These are phyloP conservation scores for Chlorella sp. DNA, from an alignment of 139 green algal species.

Conservation along the genomic window DNA sequence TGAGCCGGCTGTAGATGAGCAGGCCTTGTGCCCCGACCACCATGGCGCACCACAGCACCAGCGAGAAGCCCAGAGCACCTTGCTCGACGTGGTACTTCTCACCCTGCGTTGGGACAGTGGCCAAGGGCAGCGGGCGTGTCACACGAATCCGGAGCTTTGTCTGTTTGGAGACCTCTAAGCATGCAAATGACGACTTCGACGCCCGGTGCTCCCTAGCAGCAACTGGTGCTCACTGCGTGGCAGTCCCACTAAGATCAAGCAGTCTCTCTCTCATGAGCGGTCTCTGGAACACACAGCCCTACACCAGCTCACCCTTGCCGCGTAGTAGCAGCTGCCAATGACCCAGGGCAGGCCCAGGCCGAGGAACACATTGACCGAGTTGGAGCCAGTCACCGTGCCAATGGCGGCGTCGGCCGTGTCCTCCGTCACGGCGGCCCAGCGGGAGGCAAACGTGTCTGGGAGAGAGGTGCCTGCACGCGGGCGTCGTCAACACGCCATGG, in stretches of 20 bases:
- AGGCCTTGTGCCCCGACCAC: too few species aligned
- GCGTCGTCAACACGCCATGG: too few species aligned
- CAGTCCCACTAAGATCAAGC: background rate
- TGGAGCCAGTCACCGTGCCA: conserved; percentile 42
- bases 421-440: conserved; percentile 22
- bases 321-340: conserved; percentile 33
- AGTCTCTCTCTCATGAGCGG: background rate
- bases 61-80: background rate
- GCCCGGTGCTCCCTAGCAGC: background rate
- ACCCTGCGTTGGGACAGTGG: background rate
- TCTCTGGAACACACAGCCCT: background rate
- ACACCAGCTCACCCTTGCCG: background rate
- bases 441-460: conserved; percentile 33
- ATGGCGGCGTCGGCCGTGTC: conserved; percentile 41
- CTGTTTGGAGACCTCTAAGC: background rate
- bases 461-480: conserved; percentile 24
- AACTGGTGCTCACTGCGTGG: background rate
- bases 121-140: background rate
- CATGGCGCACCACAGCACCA: too few species aligned
- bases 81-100: background rate
- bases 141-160: background rate
- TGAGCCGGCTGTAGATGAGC: too few species aligned
- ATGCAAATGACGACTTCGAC: background rate
- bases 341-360: conserved; percentile 42
- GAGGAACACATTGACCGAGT: conserved; percentile 42